Base-by-base conservation (phyloP, 257 asterid genomes). In the Fraxinus anomala region DNA sequence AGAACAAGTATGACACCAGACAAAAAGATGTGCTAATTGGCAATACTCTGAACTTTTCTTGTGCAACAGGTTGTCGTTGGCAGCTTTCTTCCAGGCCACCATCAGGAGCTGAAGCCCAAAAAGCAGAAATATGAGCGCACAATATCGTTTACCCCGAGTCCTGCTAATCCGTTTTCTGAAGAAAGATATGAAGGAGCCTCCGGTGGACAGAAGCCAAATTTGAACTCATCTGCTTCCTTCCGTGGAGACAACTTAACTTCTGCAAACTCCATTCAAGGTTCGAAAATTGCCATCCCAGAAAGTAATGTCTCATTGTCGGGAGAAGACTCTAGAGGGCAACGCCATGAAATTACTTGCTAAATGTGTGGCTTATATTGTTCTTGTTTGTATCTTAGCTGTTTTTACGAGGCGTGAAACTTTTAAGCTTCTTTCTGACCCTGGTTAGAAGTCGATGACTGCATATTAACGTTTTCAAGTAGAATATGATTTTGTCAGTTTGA, bases 51-150 rank as follows among this genome's bases (percentile, higher is more conserved):
- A 86, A 79, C 42, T 61, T 65, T 69, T 68, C 68, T 8, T 28
- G 37, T 80, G 80, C 78, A 73, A 83, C 89, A 94, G 98, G 91
- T 94, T 47, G 96, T 94, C 78, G 80, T 94, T 8, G 98, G 94
- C 54, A 90, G 94, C 83, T 94, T 94, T 82, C 72, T 89, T 67
- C 82, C 92, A 0, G 92, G 88, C 61, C 73, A 80, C 68, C 89
- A 88, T 80, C 88, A 40, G 79, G 90, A 86, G 77, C 87, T 68
- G 44, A 89, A 85, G 73, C 86, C 88, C 2, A 92, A 89, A 91
- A 91, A 89, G 84, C 88, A 82, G 70, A 89, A 82, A 74, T 77
- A 84, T 68, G 94, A 85, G 87, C 92, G 83, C 72, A 86, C 91
- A 49, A 77, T 89, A 28, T 68, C 87, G 16, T 89, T 83, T 40